Base-by-base conservation (phyloP, 1,284 basidiomycete species). In the Moniliophthora roreri region DNA sequence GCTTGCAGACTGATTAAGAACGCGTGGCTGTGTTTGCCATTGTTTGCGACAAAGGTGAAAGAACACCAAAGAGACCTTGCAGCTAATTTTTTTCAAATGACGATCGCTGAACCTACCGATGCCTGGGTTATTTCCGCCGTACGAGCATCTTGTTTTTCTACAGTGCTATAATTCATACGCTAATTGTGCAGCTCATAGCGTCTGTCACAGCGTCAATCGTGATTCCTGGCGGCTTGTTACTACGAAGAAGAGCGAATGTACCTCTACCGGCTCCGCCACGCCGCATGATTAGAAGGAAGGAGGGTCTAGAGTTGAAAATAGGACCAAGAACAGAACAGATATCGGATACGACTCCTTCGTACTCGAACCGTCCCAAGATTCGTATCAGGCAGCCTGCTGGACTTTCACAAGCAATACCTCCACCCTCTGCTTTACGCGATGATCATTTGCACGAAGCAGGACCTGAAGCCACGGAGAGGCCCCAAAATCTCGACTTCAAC, bases 401-500 rank as follows among this genome's bases (percentile, higher is more conserved):
- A 32, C 7, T 11, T 32, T 32, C 40, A 18, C 40, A 10, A 41
- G 9, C 21, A 4, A 16, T 23, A 21, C 23, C n/a, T 18, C 40
- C 40, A 21, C n/a, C 40, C 18, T 16, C 8, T 34, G 18, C 18
- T 26, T 11, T 15, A 23, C 4, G 23, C 28, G 24, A 38, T 15
- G 21, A 21, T 28, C 13, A 47, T 26, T 11, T 15, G 8, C 11
- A 36, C 3, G 20, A 51, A 42, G 63, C 63, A 11, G 59, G 64
- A 20, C 53, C 61, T 6, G 62, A 65, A 3, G 66, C 68, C 49
- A 16, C 21, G 2, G 11, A 15, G n/a, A 11, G 11, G 6, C 24
- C 15, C 15, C 21, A 15, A 26, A n/a, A 32, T 13, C 44, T 46
- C 13, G 67, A 71, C 44, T 62, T 63, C 16, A 69, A 65, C 48